Evolutionary conservation across 352 stramenopile genomes (phyloP), one percentile per base, ranked within the genome.

Genomic region (Pythium sp.): DNA sequence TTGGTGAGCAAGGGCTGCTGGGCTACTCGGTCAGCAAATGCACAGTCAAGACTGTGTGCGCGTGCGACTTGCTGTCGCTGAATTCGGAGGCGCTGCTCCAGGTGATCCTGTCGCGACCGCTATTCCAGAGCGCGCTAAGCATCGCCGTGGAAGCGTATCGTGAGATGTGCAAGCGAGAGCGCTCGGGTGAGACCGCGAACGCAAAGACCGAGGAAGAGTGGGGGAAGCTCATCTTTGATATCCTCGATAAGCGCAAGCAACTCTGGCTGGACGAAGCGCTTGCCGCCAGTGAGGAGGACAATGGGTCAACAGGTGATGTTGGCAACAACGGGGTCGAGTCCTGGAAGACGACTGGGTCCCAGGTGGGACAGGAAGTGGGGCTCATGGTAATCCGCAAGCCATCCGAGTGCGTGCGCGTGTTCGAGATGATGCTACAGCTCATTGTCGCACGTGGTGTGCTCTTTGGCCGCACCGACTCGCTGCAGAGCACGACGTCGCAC

Each of bases 21-120:
- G 73, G 68, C 0, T 72, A 82, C 22, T 77, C 78, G 0, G 73
- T 86, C 26, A 87, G 79, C 66, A 67, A 57, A 11, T 72, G 77
- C 34, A 81, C 83, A 0, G 73, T 90, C 7, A 72, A 76, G 43
- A 78, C 83, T 5, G 57, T 82, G 14, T 75, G 78, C 30, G 78
- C 76, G 2, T 90, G 81, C 43, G 81, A 91, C 58, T 30, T 91
- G 54, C 77, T 91, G 22, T 74, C 74, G 6, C 69, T 91, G 0
- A 76, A 63, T 24, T 72, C 75, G 12, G 65, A 74, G 70, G 73
- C 71, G 20, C 65, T 92, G 20, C 70, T 89, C 1, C 58, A 84
- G 7, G 84, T 84, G 18, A 72, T 92, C 41, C 32, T 80, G 30
- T 75, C 71, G 1, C 49, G 72, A 0, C 69, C 75, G 9, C 57